Base-by-base conservation (phyloP, 2,329 filamentous ascomycete species). In the Xylaria sp. region DNA sequence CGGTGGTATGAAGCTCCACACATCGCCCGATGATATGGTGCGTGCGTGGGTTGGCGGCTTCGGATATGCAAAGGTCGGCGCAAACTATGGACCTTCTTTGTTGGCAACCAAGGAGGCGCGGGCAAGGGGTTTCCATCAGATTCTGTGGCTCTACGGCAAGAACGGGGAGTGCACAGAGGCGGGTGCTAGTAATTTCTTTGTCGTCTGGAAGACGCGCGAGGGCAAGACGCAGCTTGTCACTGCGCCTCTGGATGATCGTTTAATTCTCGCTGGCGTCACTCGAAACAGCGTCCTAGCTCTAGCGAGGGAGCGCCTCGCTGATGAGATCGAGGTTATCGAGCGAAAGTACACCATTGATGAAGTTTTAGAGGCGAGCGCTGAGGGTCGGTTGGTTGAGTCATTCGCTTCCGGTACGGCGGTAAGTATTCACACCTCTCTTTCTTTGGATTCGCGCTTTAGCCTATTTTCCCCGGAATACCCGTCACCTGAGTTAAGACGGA, bases 1-100 rank as follows among this genome's bases (percentile, higher is more conserved):
- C 0, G 86, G 85, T 39, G 89, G 89, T 71, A 86, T 97, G 85
- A 90, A 88, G 75, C 87, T 97, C 54, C 88, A 95, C 77, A 95
- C 94, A 0, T 92, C 88, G 54, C 87, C 89, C 64, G 89, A 94
- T 72, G 93, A 97, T 79, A 93, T 91, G 84, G 90, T 97, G 66
- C 91, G 94, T 72, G 94, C 94, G 12, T 98, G 94, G 94, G 93
- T 93, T 21, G 94, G 94, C 69, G 94, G 95, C 9, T 97, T 97
- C 79, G 94, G 94, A 0, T 94, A 92, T 77, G 93, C 94, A 69
- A 98, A 98, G 82, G 88, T 98, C 39, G 94, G 94, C 63, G 94
- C 94, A 69, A 98, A 97, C 84, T 98, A 97, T 80, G 94, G 94
- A 0, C 94, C 94, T 19, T 90, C 88, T 21, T 85, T 98, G 62